Evolutionary conservation across 2,329 filamentous ascomycete species (phyloP).

Genomic region (Fonsecaea monophora): DNA sequence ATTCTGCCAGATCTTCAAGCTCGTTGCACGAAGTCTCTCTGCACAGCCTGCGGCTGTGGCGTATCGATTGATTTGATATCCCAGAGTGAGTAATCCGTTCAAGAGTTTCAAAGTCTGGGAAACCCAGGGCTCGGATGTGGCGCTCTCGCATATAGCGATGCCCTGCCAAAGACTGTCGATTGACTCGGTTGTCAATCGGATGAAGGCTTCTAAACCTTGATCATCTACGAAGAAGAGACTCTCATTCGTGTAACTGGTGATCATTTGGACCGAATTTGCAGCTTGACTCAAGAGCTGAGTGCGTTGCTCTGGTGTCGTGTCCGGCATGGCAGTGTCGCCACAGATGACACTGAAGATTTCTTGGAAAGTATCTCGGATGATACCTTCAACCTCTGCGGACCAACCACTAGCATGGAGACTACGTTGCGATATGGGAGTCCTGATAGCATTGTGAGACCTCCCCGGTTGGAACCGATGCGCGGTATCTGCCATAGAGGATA

Average conservation of each 20-base stretch:
- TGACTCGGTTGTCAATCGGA: conserved; percentile 1
- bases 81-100: conserved; percentile 26
- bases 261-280: conserved; percentile 17
- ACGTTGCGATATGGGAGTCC: conserved; percentile 14
- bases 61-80: conserved; percentile 22
- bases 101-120: conserved; percentile 17
- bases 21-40: neutral
- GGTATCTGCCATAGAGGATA: conserved; percentile 18
- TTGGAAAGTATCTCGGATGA: conserved; percentile 11
- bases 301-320: neutral
- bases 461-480: conserved; percentile 14
- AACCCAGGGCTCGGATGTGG: conserved; percentile 3
- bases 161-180: conserved; percentile 18
- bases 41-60: neutral
- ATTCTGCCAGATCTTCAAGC: conserved; percentile 13
- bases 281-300: conserved; percentile 13
- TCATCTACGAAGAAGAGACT: conserved; percentile 17
- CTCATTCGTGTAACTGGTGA: conserved; percentile 24
- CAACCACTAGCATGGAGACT: conserved; percentile 17
- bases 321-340: neutral
- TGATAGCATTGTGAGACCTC: conserved; percentile 1
- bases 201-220: conserved; percentile 18
- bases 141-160: conserved; percentile 2
- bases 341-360: conserved; percentile 15
- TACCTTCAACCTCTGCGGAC: conserved; percentile 16